Evolutionary conservation across 139 green algal species (phyloP), one percentile per base, ranked within the genome.

Genomic region (Coelastrella sp.): DNA sequence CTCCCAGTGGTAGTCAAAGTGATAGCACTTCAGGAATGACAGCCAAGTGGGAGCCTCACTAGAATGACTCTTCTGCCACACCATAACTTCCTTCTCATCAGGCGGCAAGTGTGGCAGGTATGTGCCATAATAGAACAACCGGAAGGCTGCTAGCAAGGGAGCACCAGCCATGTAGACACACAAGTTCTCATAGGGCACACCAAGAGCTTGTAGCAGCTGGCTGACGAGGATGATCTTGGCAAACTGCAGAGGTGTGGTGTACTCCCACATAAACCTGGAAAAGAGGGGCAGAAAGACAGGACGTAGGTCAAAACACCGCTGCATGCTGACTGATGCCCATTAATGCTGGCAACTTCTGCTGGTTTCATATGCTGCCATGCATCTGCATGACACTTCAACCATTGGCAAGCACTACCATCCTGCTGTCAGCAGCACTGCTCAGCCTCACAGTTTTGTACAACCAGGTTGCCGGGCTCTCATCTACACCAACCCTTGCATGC

Each of bases 11-110:
- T 85, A 89, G 16, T 90, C 93, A 82, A 95, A 94, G 85, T 93
- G 85, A 81, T 93, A 94, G 80, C 93, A 95, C n/a, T 92, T 90
- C 17, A 95, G 77, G 77, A 95, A 94, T 75, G 78, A 86, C 20
- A 87, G 68, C 81, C 92, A 79, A 5, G 16, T 7, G 6, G 84
- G 23, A 0, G 82, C 90, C 16, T 82, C 11, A 20, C 16, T 76
- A 20, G 88, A 91, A 85, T 90, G 90, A 66, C 82, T 92, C 66
- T 90, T 64, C 19, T 90, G 90, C 93, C 93, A 95, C 17, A 64
- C 20, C 93, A 95, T 95, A 14, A 81, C 75, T 16, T 87, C 85
- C 0, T 16, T 20, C 56, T 47, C 73, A 10, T 83, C 13, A 7
- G 65, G 65, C 11, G 88, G 88, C 68, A 88, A 73, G 78, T 91